Evolutionary conservation across 331 rosid genomes (phyloP), one percentile per base, ranked within the genome.

Genomic region (Acacia concinna): DNA sequence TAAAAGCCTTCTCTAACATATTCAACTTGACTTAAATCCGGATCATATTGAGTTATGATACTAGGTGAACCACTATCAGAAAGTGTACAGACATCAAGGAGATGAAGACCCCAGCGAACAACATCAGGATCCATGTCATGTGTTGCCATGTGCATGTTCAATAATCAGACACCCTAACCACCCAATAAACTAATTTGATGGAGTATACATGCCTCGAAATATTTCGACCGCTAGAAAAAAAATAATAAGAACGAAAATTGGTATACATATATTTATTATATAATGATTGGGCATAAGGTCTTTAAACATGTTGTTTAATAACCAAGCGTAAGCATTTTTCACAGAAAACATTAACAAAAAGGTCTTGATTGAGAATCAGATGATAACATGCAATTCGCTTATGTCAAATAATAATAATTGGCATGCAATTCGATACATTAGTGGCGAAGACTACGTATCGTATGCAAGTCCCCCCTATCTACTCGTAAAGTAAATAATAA

Each of bases 101-200:
- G 96, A 89, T 95, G 97, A 57, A 95, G 93, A 66, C 93, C 94
- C 99, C 99, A 95, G 27, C 96, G 88, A 70, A 82, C 84, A 59
- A 93, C 92, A 72, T 95, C 99, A 9, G 97, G 97, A 87, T 95
- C 99, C 73, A 89, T 35, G 7, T 93, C 80, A 82, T 82, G 82
- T 0, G 91, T 54, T 67, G 80, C 74, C 97, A 91, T 94, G 68
- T 76, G 41, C 60, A 46, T 6, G 34, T 44, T 40, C 54, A 74
- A 79, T 82, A 43, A 83, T 80, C 77, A 78, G 77, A 59, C 80
- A 65, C 69, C 67, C 76, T 70, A 68, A 46, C 75, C 13, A 47
- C 63, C 41, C 72, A 79, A 52, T 31, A 69, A 73, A 84, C 71
- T 67, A 67, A 81, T 78, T 81, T 62, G 59, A 34, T 66, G 70